These are phyloP conservation scores for Beauveria sp. DNA, from an alignment of 2,329 filamentous ascomycete species.

Conservation along the genomic window DNA sequence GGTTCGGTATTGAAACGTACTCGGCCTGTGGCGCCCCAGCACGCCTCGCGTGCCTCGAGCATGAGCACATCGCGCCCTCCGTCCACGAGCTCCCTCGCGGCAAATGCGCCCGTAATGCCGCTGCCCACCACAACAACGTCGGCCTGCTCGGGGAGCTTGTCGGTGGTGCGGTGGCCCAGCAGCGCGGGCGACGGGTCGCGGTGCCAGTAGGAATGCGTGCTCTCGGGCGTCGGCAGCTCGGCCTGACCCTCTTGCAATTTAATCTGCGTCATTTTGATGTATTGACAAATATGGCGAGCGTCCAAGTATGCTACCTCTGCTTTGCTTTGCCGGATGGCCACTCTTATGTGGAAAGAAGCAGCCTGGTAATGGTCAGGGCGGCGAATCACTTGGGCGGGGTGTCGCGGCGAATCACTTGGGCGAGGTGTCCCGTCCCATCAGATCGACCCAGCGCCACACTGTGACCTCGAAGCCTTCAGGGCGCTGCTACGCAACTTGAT, in stretches of 20 bases:
- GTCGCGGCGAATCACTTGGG: too few relatives aligned
- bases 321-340: not conserved
- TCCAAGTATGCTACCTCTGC: not conserved
- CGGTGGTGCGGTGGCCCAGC: conserved; percentile 60
- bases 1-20: conserved; percentile 36
- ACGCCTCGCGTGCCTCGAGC: conserved; percentile 72
- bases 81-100: conserved; percentile 53
- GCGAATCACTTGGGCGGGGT: too few relatives aligned
- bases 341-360: not conserved
- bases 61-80: conserved; percentile 53
- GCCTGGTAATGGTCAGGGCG: not conserved
- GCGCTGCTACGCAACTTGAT: not conserved
- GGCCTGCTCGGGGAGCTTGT: conserved; percentile 50
- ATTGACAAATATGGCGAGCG: too few relatives aligned
- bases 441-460: not conserved
- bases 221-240: conserved; percentile 51
- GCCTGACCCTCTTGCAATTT: conserved; percentile 30
- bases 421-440: not conserved
- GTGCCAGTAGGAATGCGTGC: conserved; percentile 68
- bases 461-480: too few relatives aligned
- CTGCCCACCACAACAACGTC: conserved; percentile 68
- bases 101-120: conserved; percentile 69
- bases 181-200: conserved; percentile 56
- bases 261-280: conserved; percentile 23
- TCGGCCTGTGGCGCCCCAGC: conserved; percentile 76